Base-by-base conservation (phyloP, 805 yeast species). In the Teunomyces pallodes region DNA sequence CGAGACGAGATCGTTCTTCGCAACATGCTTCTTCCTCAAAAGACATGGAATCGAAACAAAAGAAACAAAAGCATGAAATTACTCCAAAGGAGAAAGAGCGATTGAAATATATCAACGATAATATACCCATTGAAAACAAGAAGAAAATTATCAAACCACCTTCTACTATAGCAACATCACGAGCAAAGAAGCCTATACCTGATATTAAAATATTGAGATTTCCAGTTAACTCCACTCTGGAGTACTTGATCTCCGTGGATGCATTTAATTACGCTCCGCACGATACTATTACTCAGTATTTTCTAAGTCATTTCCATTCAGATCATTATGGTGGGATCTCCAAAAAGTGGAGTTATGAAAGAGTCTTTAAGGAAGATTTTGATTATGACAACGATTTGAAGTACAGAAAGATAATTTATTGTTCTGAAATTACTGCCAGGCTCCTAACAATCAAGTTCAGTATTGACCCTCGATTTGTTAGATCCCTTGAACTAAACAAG, bases 261-360 rank as follows among this genome's bases (percentile, higher is more conserved):
- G 90, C 90, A 0, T 81, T 86, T 65, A 68, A 76, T 58, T 81
- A 65, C 54, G 69, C 74, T 7, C 72, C 77, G 0, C 72, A 79
- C 51, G 69, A 68, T 0, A 61, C 65, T 1, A 77, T 86, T 5
- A 51, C 64, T 2, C 72, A 74, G 38, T 87, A 86, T 64, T 80
- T 86, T 52, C 66, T 87, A 24, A 78, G 90, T 0, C 99, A 94
- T 69, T 92, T 87, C 69, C 99, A 94, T 64, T 74, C 96, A 0
- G 99, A 94, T 62, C 99, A 94, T 62, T 94, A 94, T 60, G 90
- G 89, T 3, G 98, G 99, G 0, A 66, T 94, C 12, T 68, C 83
- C 2, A 87, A 86, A 57, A 72, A 76, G 17, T 94, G 98, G 98
- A 66, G 76, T 41, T 60, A 65, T 36, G 75, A 72, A 48, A 53